Percentiles rank a stretch among this genome's conserved stretches.
Conservation (phyloP, 306 rosid species). For the Hippophae rhamnoides region DNA sequence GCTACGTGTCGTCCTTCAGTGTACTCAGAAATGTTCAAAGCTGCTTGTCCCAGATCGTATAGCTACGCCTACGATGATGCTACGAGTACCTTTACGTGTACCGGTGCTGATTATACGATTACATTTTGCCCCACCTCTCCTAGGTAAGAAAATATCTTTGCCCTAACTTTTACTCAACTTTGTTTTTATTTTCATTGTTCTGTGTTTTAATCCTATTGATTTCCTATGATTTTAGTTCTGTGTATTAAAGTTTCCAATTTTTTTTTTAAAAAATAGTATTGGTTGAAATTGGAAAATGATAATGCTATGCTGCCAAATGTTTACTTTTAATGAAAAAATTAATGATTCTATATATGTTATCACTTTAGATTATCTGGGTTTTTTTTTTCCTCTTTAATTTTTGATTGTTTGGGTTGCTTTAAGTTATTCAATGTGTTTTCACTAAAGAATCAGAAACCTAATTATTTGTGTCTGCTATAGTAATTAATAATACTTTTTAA, state of each 20-base stretch:
- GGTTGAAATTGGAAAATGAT: neutral
- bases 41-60: conserved; percentile 49
- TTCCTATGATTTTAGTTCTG: too few species aligned
- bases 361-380: neutral
- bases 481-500: neutral
- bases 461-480: neutral
- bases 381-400: neutral
- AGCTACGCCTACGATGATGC: conserved; percentile 59
- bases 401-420: conserved; percentile 9
- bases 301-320: conserved; percentile 25
- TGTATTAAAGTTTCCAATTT: too few species aligned
- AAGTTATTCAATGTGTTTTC: conserved; percentile 7
- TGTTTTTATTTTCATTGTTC: neutral
- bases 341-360: neutral
- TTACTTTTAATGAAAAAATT: conserved; percentile 17
- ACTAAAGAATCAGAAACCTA: too few species aligned
- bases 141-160: conserved; percentile 24
- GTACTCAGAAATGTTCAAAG: conserved; percentile 54
- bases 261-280: neutral
- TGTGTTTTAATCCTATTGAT: too few species aligned
- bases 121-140: conserved; percentile 59
- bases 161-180: neutral
- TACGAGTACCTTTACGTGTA: conserved; percentile 47
- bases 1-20: conserved; percentile 42
- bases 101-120: conserved; percentile 51